Percentiles rank a stretch among this genome's conserved stretches.
Conservation (phyloP, 139 green algal species). For the Chlorella sp. region DNA sequence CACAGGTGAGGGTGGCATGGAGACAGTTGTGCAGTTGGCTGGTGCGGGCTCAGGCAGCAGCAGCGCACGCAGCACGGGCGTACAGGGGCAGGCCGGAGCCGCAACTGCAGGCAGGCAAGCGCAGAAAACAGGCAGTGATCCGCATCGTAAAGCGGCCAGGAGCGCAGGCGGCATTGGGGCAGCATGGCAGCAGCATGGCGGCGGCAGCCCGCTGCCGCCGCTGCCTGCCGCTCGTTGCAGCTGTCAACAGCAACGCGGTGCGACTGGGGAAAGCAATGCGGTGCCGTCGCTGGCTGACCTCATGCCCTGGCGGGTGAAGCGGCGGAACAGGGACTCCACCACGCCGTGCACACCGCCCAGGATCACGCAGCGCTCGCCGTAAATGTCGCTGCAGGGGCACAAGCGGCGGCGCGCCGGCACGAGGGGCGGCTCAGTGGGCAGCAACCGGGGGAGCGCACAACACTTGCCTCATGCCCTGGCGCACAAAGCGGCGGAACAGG, state of each 20-base stretch:
- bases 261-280: neutral
- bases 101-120: too few relatives aligned
- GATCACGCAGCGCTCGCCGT: slow-evolving; percentile 97
- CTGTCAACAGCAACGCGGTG: neutral
- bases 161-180: too few relatives aligned
- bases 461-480: slow-evolving; percentile 75
- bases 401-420: neutral
- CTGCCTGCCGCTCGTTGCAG: neutral
- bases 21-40: too few relatives aligned
- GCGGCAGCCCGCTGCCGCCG: neutral
- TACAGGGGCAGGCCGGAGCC: too few relatives aligned
- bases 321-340: slow-evolving; percentile 95
- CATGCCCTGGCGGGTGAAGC: slow-evolving; percentile 89
- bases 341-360: slow-evolving; percentile 98
- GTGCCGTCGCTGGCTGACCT: slow-evolving; percentile 47
- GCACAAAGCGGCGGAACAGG: slow-evolving; percentile 92
- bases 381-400: slow-evolving; percentile 88
- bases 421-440: slow-evolving; percentile 1
- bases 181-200: too few relatives aligned
- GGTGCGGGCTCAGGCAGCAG: neutral
- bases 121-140: too few relatives aligned
- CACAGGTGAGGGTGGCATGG: too few relatives aligned
- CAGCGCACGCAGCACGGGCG: neutral
- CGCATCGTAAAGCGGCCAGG: too few relatives aligned
- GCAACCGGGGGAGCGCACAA: neutral